Percentiles rank a stretch among this genome's conserved stretches.
These are phyloP conservation scores for Nemophila menziesii DNA, from an alignment of 257 asterid species.

Conservation along the genomic window DNA sequence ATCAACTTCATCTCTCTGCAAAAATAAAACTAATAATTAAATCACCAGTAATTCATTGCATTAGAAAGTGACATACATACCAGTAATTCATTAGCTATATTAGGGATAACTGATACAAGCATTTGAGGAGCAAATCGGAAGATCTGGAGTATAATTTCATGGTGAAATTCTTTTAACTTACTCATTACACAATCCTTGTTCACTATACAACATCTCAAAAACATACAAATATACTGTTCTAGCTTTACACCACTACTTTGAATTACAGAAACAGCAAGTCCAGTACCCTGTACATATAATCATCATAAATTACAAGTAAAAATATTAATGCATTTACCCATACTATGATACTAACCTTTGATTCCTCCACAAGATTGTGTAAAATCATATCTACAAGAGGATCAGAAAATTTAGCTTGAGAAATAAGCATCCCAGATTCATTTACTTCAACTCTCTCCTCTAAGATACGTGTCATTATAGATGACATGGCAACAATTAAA, in stretches of 20 bases:
- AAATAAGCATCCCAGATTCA: conserved; percentile 26
- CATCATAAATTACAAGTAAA: neutral
- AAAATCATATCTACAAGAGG: conserved; percentile 61
- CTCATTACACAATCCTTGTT: conserved; percentile 52
- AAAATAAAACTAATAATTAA: conserved; percentile 17
- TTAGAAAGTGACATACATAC: conserved; percentile 31
- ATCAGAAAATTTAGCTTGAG: conserved; percentile 30
- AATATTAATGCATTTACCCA: neutral
- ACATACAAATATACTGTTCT: conserved; percentile 36
- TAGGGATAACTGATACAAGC: conserved; percentile 68
- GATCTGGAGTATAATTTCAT: conserved; percentile 54
- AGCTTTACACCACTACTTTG: conserved; percentile 44
- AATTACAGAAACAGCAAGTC: conserved; percentile 58
- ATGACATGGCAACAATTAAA: conserved; percentile 50
- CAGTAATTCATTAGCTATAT: conserved; percentile 58
- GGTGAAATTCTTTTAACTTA: conserved; percentile 63
- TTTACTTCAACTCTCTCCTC: conserved; percentile 43
- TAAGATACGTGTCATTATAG: conserved; percentile 46
- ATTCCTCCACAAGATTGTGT: conserved; percentile 54
- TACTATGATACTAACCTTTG: conserved; percentile 52
- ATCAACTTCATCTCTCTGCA: conserved; percentile 94
- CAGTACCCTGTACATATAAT: conserved; percentile 40
- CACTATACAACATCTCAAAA: conserved; percentile 67
- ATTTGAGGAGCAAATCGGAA: conserved; percentile 61
- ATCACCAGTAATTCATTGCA: conserved; percentile 8